These are phyloP conservation scores for Alternaria panax DNA, from an alignment of 2,329 filamentous ascomycete species.

Conservation along the genomic window DNA sequence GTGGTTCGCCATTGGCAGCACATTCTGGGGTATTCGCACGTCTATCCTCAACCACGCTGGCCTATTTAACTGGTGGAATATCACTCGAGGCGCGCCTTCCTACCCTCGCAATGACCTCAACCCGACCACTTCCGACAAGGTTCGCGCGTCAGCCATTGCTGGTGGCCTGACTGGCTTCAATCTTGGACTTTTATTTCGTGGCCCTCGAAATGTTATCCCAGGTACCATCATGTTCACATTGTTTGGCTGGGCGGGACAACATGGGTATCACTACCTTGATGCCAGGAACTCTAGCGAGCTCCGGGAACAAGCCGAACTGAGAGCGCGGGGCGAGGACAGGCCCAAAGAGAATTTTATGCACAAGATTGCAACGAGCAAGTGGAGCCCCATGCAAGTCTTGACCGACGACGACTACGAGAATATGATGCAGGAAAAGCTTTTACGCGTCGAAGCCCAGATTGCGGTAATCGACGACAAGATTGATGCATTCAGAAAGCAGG, in stretches of 20 bases:
- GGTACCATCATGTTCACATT: slow-evolving; percentile 66
- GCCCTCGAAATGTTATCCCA: slow-evolving; percentile 55
- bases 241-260: slow-evolving; percentile 65
- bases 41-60: slow-evolving; percentile 47
- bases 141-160: slow-evolving; percentile 72
- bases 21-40: slow-evolving; percentile 72
- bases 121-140: slow-evolving; percentile 65
- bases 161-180: slow-evolving; percentile 69
- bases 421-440: slow-evolving; percentile 73
- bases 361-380: slow-evolving; percentile 67
- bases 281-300: slow-evolving; percentile 50
- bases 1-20: slow-evolving; percentile 79
- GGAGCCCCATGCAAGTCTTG: slow-evolving; percentile 74
- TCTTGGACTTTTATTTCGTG: slow-evolving; percentile 63
- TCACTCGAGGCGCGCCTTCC: slow-evolving; percentile 36
- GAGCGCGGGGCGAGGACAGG: slow-evolving; percentile 34
- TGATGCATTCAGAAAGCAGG: slow-evolving; percentile 54
- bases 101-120: slow-evolving; percentile 49
- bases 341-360: slow-evolving; percentile 55
- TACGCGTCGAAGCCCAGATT: slow-evolving; percentile 78
- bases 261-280: slow-evolving; percentile 62
- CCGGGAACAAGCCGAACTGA: slow-evolving; percentile 45
- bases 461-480: slow-evolving; percentile 80
- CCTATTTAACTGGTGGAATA: slow-evolving; percentile 41
- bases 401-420: slow-evolving; percentile 76